Percentiles rank a stretch among this genome's conserved stretches.
phyloP scores from a whole-genome alignment of 768 basidiomycete genomes.

The Cystobasidium tubakii region DNA sequence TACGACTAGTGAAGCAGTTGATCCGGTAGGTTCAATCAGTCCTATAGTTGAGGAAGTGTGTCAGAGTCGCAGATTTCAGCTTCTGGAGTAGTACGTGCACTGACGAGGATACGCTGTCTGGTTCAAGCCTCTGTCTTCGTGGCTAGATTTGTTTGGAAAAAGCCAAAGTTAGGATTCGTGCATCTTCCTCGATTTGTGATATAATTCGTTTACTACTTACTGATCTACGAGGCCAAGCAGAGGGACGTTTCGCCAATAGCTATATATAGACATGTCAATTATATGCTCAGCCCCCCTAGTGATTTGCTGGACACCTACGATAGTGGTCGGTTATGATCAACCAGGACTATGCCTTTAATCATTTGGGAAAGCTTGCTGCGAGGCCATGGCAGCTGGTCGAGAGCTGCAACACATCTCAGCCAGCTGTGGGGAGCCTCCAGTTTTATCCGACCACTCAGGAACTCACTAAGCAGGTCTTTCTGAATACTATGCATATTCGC shows the following conservation, averaged over 20 bases:
- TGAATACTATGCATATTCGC: conserved; percentile 6
- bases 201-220: too few relatives aligned
- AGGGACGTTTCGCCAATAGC: conserved; percentile 11
- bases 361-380: conserved; percentile 20
- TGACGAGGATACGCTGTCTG: conserved; percentile 15
- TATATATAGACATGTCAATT: too few relatives aligned
- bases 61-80: too few relatives aligned
- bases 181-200: too few relatives aligned
- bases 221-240: conserved; percentile 32
- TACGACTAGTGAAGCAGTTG: conserved; percentile 24
- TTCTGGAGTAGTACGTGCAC: too few relatives aligned
- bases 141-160: too few relatives aligned
- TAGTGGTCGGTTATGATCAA: conserved; percentile 30
- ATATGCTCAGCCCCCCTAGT: too few relatives aligned
- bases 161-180: too few relatives aligned
- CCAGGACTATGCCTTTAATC: conserved; percentile 29
- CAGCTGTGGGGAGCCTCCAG: neutral
- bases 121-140: conserved; percentile 12
- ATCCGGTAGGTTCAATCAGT: conserved; percentile 19
- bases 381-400: conserved; percentile 33
- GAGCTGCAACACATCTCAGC: conserved; percentile 13
- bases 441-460: neutral
- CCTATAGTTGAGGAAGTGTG: too few relatives aligned
- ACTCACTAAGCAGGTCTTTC: conserved; percentile 27
- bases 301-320: too few relatives aligned